Evolutionary conservation across 306 rosid species (phyloP), one percentile per base, ranked within the genome.

Genomic region (Ochetophila trinervis): DNA sequence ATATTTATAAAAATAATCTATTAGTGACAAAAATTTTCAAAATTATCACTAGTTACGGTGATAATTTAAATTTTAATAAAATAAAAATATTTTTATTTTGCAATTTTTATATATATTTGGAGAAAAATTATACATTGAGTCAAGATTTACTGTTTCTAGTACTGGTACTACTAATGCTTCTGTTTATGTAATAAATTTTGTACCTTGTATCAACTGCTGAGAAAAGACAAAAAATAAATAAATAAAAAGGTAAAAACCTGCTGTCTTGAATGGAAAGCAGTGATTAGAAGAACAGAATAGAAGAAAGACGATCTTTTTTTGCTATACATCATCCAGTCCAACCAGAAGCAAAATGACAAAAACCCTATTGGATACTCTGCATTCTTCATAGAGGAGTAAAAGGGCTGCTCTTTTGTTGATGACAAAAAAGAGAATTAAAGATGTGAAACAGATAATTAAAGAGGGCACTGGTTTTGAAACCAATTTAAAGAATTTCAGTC

Each of bases 341-440:
- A 23, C 19, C 45, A 6, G 56, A 53, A 12, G 62, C 12, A 70
- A 72, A 72, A 54, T 54, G 70, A 23, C 67, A 51, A 66, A 54
- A 42, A 2, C 51, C 61, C 8, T 59, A n/a, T 44, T 23, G 49
- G 70, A 37, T 59, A 37, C 61, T 36, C 57, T 67, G 78, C 48
- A 44, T 52, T 53, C 14, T 54, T 56, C 64, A 61, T 53, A 19
- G 67, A 10, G 65, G 11, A 54, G 32, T 1, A 27, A 27, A 70
- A 71, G 35, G 36, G 61, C 67, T 49, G 48, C 59, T 36, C 19
- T n/a, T 8, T 62, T 42, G 19, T 42, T 6, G 51, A 55, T 55
- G 70, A 55, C 50, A 71, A 63, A 58, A 19, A 58, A 53, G 57
- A 53, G 64, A 44, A 60, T 59, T 71, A 57, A 71, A 71, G 68